A percentile compares a stretch with the other conserved stretches of the same genome.
These are phyloP conservation scores for Lavandula angustifolia DNA, from an alignment of 257 asterid species.

Conservation along the genomic window DNA sequence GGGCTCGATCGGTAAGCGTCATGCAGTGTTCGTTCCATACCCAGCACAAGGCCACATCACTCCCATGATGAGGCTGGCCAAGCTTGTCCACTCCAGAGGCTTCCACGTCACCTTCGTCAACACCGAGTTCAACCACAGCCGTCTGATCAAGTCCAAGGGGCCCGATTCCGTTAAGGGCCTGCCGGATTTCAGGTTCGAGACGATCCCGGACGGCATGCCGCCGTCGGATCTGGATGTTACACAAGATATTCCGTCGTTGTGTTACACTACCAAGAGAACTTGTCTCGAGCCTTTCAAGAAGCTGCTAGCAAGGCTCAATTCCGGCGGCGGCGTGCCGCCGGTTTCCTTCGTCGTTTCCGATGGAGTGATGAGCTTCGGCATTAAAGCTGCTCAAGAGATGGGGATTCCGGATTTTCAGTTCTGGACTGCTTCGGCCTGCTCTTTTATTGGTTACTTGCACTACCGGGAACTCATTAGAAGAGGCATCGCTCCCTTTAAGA, in stretches of 20 bases:
- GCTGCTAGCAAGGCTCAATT: constrained; percentile 21
- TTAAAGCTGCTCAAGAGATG: constrained; percentile 28
- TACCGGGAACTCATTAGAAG: constrained; percentile 26
- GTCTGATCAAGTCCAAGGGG: constrained; percentile 35
- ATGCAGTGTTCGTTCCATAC: constrained; percentile 34
- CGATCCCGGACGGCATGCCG: constrained; percentile 38
- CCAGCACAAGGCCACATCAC: constrained; percentile 42
- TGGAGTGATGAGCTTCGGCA: constrained; percentile 34
- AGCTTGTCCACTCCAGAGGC: constrained; percentile 34
- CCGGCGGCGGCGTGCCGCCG: constrained; percentile 20
- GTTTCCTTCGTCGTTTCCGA: constrained; percentile 32
- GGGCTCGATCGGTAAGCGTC: constrained; percentile 12
- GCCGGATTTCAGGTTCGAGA: constrained; percentile 31
- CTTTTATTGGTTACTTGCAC: constrained; percentile 36
- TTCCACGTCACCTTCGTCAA: constrained; percentile 39
- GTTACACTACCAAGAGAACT: constrained; percentile 17
- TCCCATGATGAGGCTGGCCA: constrained; percentile 36
- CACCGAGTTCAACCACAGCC: constrained; percentile 42
- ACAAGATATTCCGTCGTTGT: constrained; percentile 21
- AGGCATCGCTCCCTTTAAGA: constrained; percentile 33
- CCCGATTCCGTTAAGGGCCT: constrained; percentile 31
- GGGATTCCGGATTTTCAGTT: constrained; percentile 30
- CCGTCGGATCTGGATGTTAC: constrained; percentile 31
- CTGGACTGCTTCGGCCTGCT: constrained; percentile 38
- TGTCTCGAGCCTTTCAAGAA: constrained; percentile 24